Conservation (phyloP, 2,329 filamentous ascomycete genomes). For the Trematosphaeria pertusa region DNA sequence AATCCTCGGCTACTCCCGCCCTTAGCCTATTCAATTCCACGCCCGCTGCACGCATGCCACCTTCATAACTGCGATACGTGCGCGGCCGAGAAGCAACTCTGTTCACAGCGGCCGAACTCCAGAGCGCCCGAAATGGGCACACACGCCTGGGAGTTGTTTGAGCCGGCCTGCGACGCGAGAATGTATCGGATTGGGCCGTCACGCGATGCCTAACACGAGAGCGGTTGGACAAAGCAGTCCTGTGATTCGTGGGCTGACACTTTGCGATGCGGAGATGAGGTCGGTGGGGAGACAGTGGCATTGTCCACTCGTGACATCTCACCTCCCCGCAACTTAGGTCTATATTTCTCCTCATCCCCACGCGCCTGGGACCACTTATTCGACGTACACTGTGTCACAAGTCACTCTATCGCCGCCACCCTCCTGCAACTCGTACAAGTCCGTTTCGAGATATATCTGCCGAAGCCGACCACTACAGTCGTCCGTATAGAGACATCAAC, state of each 20-base stretch:
- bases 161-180: conserved; percentile 33
- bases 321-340: conserved; percentile 32
- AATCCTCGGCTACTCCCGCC: conserved; percentile 1
- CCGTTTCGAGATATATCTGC: too few relatives aligned
- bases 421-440: too few relatives aligned
- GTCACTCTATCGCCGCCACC: too few relatives aligned
- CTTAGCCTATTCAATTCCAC: conserved; percentile 6
- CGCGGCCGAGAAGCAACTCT: conserved; percentile 42
- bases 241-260: conserved; percentile 45
- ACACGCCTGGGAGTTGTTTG: too few relatives aligned
- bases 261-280: conserved; percentile 29
- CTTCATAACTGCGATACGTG: conserved; percentile 27
- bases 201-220: conserved; percentile 11
- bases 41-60: conserved; percentile 3
- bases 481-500: background rate
- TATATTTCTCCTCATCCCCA: conserved; percentile 31
- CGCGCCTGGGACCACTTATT: background rate
- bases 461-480: conserved; percentile 1
- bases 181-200: conserved; percentile 33
- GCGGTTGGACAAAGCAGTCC: conserved; percentile 21
- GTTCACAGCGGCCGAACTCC: conserved; percentile 15
- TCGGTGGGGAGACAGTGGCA: conserved; percentile 35
- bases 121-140: too few relatives aligned
- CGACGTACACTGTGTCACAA: conserved; percentile 3
- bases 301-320: conserved; percentile 35